phyloP scores from a whole-genome alignment of 2,329 filamentous ascomycete species.

The Fulvia fulva region DNA sequence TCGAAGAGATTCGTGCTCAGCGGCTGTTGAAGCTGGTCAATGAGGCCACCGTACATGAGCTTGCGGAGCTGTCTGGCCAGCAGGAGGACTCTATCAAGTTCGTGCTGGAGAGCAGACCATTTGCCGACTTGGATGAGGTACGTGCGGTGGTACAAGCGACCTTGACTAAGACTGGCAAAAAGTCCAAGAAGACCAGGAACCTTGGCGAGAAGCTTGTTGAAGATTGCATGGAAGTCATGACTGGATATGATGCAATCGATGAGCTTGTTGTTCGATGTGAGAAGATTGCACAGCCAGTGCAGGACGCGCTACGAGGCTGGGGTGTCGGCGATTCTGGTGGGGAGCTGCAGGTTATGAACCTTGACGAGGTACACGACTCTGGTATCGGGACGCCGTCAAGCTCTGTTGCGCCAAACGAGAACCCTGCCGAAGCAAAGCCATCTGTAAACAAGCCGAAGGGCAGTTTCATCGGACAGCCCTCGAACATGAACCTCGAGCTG shows the following conservation, averaged over 20 bases:
- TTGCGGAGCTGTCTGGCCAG: conserved; percentile 76
- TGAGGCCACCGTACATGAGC: conserved; percentile 66
- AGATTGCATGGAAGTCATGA: conserved; percentile 67
- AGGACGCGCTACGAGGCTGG: conserved; percentile 63
- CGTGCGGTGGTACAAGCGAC: conserved; percentile 55
- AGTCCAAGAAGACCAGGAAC: conserved; percentile 44
- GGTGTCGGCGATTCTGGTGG: conserved; percentile 59
- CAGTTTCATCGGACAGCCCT: conserved; percentile 61
- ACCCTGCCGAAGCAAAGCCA: conserved; percentile 18
- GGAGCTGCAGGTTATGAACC: conserved; percentile 57
- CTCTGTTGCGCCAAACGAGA: conserved; percentile 29
- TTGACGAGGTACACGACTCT: conserved; percentile 57
- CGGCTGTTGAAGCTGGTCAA: conserved; percentile 79
- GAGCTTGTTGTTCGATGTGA: conserved; percentile 75
- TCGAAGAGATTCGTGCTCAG: conserved; percentile 20
- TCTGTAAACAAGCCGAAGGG: conserved; percentile 45
- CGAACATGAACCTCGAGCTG: conserved; percentile 70
- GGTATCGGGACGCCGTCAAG: conserved; percentile 61
- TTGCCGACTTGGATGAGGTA: conserved; percentile 61
- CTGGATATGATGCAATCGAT: conserved; percentile 78
- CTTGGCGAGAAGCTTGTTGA: conserved; percentile 66
- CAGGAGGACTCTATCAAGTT: conserved; percentile 65
- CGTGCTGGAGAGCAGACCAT: conserved; percentile 72
- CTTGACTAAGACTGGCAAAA: conserved; percentile 51
- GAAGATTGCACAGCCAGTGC: conserved; percentile 63